phyloP scores from a whole-genome alignment of 306 rosid species.

The Urtica urens region DNA sequence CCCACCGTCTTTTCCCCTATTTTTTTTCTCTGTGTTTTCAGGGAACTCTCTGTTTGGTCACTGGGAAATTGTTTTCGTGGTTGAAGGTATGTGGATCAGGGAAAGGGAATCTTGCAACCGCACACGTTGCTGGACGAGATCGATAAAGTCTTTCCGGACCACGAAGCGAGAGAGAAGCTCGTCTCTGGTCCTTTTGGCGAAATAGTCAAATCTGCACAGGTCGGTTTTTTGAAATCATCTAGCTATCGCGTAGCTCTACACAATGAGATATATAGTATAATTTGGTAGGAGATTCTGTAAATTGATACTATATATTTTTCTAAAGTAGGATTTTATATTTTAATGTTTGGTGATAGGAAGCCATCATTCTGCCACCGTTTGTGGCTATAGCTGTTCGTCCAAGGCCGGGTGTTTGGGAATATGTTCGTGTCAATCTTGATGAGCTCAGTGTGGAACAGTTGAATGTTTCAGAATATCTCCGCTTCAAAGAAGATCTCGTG shows the following conservation, averaged over 20 bases:
- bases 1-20: no score
- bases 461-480: constrained; percentile 71
- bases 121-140: constrained; percentile 73
- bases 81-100: constrained; percentile 70
- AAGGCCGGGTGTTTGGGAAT: constrained; percentile 89
- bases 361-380: constrained; percentile 77
- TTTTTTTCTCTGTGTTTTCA: neutral
- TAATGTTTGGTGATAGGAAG: constrained; percentile 40
- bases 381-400: constrained; percentile 89
- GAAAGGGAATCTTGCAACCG: constrained; percentile 85
- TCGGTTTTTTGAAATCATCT: no score
- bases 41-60: neutral
- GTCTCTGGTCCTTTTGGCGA: constrained; percentile 38
- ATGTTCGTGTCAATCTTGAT: constrained; percentile 62
- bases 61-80: neutral
- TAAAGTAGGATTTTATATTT: no score
- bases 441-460: constrained; percentile 86
- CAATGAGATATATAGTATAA: no score
- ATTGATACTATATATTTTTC: no score
- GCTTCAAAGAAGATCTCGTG: constrained; percentile 77
- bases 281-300: no score
- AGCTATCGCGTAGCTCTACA: no score
- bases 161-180: constrained; percentile 23
- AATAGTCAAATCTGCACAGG: constrained; percentile 51
- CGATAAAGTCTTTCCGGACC: constrained; percentile 32